Evolutionary conservation across 495 filamentous ascomycete species (phyloP).

Genomic region (Aspergillus ellipticus): DNA sequence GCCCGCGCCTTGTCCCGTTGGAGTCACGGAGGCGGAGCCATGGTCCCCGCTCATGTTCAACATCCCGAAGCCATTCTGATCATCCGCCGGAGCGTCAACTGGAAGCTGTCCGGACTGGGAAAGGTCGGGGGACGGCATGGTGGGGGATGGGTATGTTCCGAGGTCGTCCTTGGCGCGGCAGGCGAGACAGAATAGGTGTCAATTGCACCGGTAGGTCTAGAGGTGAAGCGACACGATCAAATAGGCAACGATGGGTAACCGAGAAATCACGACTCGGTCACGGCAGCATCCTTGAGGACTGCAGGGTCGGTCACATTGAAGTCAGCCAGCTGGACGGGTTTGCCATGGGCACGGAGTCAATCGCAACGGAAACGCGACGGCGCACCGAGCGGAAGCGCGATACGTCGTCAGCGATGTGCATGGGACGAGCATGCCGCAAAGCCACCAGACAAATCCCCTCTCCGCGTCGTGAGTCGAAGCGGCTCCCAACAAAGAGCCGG

Average conservation of each 20-base stretch:
- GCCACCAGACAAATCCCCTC: background rate
- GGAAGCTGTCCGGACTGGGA: slow-evolving; percentile 25
- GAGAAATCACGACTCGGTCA: slow-evolving; percentile 18
- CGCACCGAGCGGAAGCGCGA: slow-evolving; percentile 16
- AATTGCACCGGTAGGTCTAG: slow-evolving; percentile 15
- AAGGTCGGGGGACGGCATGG: slow-evolving; percentile 41
- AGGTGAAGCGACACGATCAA: slow-evolving; percentile 22
- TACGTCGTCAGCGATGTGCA: slow-evolving; percentile 3
- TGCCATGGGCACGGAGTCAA: background rate
- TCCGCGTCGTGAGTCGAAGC: background rate
- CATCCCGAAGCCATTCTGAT: slow-evolving; percentile 23
- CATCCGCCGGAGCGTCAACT: slow-evolving; percentile 24
- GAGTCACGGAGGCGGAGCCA: slow-evolving; percentile 21
- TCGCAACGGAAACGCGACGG: slow-evolving; percentile 16
- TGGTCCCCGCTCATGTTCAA: slow-evolving; percentile 20
- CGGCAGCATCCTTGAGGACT: slow-evolving; percentile 35
- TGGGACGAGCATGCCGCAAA: slow-evolving; percentile 6
- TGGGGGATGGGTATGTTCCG: slow-evolving; percentile 6
- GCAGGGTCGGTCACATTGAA: slow-evolving; percentile 15
- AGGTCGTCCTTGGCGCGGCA: background rate
- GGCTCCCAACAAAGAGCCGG: background rate
- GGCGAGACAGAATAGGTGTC: slow-evolving; percentile 12
- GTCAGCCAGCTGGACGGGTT: slow-evolving; percentile 16
- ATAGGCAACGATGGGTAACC: slow-evolving; percentile 1
- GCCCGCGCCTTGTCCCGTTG: slow-evolving; percentile 25